A percentile compares a stretch with the other conserved stretches of the same genome.
Conservation (phyloP, 306 rosid genomes). For the Potentilla sterilis region DNA sequence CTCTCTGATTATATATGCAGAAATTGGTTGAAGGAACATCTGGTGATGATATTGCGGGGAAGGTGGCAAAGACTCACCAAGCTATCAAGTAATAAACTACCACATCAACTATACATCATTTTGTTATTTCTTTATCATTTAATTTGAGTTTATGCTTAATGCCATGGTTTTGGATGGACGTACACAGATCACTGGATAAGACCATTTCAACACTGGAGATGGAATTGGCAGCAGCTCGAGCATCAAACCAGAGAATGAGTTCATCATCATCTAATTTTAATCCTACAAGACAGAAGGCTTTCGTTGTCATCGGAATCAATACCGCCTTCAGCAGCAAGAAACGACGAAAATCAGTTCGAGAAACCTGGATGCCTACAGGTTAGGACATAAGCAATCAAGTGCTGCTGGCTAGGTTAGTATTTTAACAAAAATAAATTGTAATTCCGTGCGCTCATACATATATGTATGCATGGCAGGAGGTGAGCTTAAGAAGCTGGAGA, state of each 20-base stretch:
- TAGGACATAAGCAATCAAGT: not conserved
- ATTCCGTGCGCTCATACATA: not conserved
- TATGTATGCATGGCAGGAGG: conserved; percentile 37
- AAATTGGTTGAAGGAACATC: conserved; percentile 62
- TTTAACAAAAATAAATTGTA: not conserved
- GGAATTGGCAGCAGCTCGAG: conserved; percentile 58
- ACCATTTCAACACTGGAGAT: conserved; percentile 68
- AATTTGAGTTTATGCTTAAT: not conserved
- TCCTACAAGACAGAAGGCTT: conserved; percentile 47
- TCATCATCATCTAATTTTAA: not conserved
- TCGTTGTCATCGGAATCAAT: conserved; percentile 83
- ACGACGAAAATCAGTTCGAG: conserved; percentile 68
- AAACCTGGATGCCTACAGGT: conserved; percentile 89
- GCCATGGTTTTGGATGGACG: not conserved
- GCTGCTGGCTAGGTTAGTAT: not conserved
- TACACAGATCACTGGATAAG: conserved; percentile 64
- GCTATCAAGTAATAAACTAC: conserved; percentile 56
- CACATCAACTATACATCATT: not conserved
- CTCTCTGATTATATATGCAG: conserved; percentile 42
- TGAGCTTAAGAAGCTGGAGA: conserved; percentile 54
- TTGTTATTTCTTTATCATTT: too few relatives aligned
- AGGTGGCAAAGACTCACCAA: conserved; percentile 76
- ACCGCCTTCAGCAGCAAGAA: conserved; percentile 86
- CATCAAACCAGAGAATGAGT: conserved; percentile 10
- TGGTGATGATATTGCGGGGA: conserved; percentile 56